Percentiles rank a stretch among this genome's conserved stretches.
phyloP scores from a whole-genome alignment of 2,329 filamentous ascomycete genomes.

The Nectriaceae sp. region DNA sequence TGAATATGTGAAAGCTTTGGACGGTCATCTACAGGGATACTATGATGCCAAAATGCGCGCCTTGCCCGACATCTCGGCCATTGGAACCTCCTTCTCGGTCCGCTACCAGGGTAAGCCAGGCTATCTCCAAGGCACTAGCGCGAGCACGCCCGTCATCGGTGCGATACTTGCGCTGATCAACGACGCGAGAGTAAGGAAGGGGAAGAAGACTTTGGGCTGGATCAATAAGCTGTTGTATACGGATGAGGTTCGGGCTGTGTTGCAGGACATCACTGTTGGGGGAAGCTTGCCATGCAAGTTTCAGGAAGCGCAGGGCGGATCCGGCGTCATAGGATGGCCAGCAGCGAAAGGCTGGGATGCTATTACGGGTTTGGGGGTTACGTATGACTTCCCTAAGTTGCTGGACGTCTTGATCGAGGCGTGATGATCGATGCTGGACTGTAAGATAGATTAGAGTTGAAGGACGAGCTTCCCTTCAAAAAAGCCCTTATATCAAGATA shows the following conservation, averaged over 20 bases:
- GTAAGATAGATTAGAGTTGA: no score
- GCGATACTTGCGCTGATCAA: slow-evolving; percentile 57
- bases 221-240: slow-evolving; percentile 53
- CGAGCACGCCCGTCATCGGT: slow-evolving; percentile 56
- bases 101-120: slow-evolving; percentile 29
- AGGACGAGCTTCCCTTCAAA: no score
- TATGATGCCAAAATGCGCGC: slow-evolving; percentile 50
- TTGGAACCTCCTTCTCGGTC: slow-evolving; percentile 59
- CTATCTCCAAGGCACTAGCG: slow-evolving; percentile 47
- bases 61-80: slow-evolving; percentile 53
- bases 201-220: slow-evolving; percentile 54
- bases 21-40: slow-evolving; percentile 43
- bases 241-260: slow-evolving; percentile 33
- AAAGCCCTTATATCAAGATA: no score
- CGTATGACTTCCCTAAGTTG: slow-evolving; percentile 43
- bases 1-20: slow-evolving; percentile 43
- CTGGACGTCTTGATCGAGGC: slow-evolving; percentile 33
- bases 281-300: slow-evolving; percentile 43
- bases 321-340: slow-evolving; percentile 43
- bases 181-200: slow-evolving; percentile 50
- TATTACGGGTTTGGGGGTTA: slow-evolving; percentile 52
- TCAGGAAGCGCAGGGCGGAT: slow-evolving; percentile 19
- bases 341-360: slow-evolving; percentile 48
- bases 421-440: no score
- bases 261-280: slow-evolving; percentile 46